phyloP scores from a whole-genome alignment of 2,329 filamentous ascomycete species.

The Peltaster fructicola region DNA sequence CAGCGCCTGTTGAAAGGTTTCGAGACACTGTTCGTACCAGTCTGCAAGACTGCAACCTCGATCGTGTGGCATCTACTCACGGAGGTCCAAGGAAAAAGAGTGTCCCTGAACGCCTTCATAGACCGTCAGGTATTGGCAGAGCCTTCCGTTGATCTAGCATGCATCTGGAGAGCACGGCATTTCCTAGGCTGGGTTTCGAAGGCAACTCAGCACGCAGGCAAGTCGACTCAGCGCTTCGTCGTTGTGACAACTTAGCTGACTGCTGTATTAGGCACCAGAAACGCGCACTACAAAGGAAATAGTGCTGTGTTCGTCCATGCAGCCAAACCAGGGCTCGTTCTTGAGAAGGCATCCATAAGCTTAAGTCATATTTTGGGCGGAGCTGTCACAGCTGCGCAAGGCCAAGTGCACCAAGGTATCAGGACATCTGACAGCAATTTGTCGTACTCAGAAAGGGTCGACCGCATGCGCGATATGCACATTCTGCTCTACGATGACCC shows the following conservation, averaged over 20 bases:
- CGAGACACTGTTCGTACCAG: not conserved
- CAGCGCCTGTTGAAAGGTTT: slow-evolving; percentile 1
- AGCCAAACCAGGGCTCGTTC: too few relatives aligned
- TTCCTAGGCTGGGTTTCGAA: not conserved
- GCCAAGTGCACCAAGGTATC: not conserved
- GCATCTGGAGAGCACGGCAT: not conserved
- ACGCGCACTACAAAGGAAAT: not conserved
- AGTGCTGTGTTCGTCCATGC: too few relatives aligned
- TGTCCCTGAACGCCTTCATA: slow-evolving; percentile 1
- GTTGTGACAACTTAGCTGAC: not conserved
- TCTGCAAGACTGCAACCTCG: not conserved
- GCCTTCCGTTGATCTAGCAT: too few relatives aligned
- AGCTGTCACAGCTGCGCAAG: not conserved
- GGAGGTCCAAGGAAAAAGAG: not conserved
- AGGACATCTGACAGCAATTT: not conserved
- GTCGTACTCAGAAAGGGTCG: not conserved
- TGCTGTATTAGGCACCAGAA: not conserved
- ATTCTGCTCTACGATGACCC: not conserved
- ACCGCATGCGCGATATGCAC: not conserved
- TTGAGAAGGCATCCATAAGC: not conserved
- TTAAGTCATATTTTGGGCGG: not conserved
- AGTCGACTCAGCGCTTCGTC: not conserved
- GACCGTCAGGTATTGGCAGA: too few relatives aligned
- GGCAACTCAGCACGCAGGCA: not conserved
- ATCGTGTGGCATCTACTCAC: slow-evolving; percentile 1